Conservation (phyloP, 345 rosid species). For the Eutrema yunnanense region DNA sequence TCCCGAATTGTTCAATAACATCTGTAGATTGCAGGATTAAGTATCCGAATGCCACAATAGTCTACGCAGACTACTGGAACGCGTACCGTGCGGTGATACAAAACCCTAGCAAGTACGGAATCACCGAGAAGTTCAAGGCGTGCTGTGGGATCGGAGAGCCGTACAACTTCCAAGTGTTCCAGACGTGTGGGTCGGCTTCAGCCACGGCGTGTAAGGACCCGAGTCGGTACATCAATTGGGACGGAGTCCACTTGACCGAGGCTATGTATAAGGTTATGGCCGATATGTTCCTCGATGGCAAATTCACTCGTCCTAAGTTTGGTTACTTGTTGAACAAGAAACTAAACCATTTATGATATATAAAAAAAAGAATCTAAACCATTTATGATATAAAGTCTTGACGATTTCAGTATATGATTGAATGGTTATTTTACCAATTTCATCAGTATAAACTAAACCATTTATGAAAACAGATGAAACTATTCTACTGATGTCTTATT, state of each 20-base stretch:
- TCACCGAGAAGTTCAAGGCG: constrained; percentile 64
- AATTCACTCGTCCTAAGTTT: constrained; percentile 60
- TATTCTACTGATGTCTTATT: background rate
- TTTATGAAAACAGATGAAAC: no score
- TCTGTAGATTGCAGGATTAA: constrained; percentile 25
- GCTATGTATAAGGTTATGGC: constrained; percentile 67
- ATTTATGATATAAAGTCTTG: no score
- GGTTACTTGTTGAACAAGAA: constrained; percentile 42
- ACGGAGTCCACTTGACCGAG: constrained; percentile 94
- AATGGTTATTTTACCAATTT: no score
- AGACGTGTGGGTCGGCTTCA: constrained; percentile 52
- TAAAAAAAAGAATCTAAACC: constrained; percentile 37
- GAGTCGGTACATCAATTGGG: constrained; percentile 74
- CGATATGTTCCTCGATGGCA: constrained; percentile 56
- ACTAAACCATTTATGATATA: constrained; percentile 5
- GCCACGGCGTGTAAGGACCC: constrained; percentile 49
- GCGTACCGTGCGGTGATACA: constrained; percentile 55
- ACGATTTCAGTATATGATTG: no score
- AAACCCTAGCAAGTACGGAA: constrained; percentile 47
- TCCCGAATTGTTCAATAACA: background rate
- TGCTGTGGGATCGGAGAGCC: constrained; percentile 81
- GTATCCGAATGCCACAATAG: constrained; percentile 53
- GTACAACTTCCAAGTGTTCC: constrained; percentile 52
- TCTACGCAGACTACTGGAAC: constrained; percentile 73
- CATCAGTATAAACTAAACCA: no score